phyloP scores from a whole-genome alignment of 2,329 filamentous ascomycete species.

The Alternaria sp. region DNA sequence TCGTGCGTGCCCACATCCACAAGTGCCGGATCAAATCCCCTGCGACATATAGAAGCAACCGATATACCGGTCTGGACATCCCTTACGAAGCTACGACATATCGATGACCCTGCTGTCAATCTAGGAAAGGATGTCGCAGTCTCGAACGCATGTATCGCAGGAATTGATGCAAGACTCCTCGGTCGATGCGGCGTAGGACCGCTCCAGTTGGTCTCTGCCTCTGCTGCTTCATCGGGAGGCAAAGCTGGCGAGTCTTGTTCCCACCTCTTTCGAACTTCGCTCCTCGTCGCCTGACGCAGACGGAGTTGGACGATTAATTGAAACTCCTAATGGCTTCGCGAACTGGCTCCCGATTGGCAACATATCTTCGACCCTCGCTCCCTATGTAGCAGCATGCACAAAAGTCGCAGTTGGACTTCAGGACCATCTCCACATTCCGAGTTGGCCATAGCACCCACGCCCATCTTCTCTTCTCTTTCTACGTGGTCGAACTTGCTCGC shows the following conservation, averaged over 20 bases:
- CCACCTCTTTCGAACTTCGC: background rate
- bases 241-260: background rate
- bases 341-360: background rate
- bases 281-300: background rate
- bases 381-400: background rate
- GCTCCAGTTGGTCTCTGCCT: background rate
- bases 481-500: background rate
- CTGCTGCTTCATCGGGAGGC: background rate
- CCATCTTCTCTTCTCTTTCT: background rate
- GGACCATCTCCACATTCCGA: background rate
- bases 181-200: background rate
- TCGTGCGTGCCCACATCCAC: background rate
- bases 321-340: background rate
- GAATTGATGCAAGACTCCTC: background rate
- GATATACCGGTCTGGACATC: background rate
- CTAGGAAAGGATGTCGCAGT: background rate
- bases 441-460: background rate
- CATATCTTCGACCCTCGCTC: background rate
- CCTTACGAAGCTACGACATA: background rate
- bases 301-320: background rate
- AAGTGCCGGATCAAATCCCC: background rate
- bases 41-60: background rate
- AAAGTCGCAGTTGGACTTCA: background rate
- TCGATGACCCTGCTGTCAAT: background rate
- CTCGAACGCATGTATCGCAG: background rate